phyloP scores from a whole-genome alignment of 2,329 filamentous ascomycete genomes.

The Dichotomopilus funicola region DNA sequence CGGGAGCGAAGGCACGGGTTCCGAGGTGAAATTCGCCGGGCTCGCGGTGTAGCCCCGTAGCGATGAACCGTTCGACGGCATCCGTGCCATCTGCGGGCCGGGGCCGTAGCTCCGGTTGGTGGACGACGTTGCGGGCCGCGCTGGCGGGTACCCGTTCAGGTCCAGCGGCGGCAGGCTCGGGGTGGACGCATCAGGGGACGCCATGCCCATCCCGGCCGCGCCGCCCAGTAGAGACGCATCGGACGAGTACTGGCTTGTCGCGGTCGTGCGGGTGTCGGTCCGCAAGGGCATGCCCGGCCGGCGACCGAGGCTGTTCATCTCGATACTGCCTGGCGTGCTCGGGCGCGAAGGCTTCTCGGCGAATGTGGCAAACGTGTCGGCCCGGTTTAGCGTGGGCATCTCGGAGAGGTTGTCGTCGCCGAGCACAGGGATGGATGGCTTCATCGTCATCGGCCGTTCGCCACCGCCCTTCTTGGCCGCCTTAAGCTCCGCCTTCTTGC shows the following conservation, averaged over 20 bases:
- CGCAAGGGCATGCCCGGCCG: constrained; percentile 41
- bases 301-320: constrained; percentile 47
- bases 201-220: constrained; percentile 28
- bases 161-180: constrained; percentile 23
- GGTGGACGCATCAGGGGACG: constrained; percentile 25
- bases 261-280: constrained; percentile 24
- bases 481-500: constrained; percentile 44
- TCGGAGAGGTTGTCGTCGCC: constrained; percentile 46
- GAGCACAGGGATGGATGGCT: constrained; percentile 59
- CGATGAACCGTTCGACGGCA: constrained; percentile 23
- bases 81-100: constrained; percentile 21
- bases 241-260: constrained; percentile 24
- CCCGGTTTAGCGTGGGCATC: constrained; percentile 55
- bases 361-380: constrained; percentile 55
- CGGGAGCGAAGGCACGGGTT: constrained; percentile 25
- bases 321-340: constrained; percentile 46
- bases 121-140: constrained; percentile 20
- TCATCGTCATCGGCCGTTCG: constrained; percentile 42
- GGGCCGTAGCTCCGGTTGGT: constrained; percentile 25
- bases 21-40: constrained; percentile 23
- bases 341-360: constrained; percentile 57
- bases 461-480: constrained; percentile 50
- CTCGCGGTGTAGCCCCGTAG: constrained; percentile 24
- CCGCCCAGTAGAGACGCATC: constrained; percentile 27
- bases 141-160: constrained; percentile 16